Percentiles rank a stretch among this genome's conserved stretches.
phyloP scores from a whole-genome alignment of 2,329 filamentous ascomycete genomes.

The Diaporthe helianthi region DNA sequence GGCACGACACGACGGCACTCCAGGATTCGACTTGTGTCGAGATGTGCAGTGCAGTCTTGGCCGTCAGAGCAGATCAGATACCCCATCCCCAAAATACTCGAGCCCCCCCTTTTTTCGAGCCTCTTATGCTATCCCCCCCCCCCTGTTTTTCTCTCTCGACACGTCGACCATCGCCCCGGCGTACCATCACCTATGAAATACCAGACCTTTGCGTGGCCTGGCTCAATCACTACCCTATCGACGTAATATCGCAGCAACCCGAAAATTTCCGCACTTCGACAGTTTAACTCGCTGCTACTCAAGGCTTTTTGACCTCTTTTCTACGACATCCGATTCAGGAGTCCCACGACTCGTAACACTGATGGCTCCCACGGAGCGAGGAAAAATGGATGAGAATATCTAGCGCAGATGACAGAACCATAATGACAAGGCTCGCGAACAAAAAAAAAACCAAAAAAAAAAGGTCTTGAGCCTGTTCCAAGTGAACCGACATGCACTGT shows the following conservation, averaged over 20 bases:
- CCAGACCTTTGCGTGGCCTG: slow-evolving; percentile 1
- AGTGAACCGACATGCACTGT: slow-evolving; percentile 1
- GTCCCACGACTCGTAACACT: slow-evolving; percentile 18
- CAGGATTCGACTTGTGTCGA: slow-evolving; percentile 23
- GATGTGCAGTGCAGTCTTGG: slow-evolving; percentile 33
- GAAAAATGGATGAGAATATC: slow-evolving; percentile 32
- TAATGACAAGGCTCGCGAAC: slow-evolving; percentile 31
- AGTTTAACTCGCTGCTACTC: slow-evolving; percentile 21
- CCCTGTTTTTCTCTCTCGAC: slow-evolving; percentile 17
- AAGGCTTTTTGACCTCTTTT: slow-evolving; percentile 25
- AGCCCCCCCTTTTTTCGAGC: slow-evolving; percentile 28
- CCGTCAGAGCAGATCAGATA: slow-evolving; percentile 35
- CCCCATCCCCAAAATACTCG: slow-evolving; percentile 30
- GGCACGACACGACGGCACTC: slow-evolving; percentile 31
- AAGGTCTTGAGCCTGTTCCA: background rate
- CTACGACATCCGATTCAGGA: slow-evolving; percentile 24
- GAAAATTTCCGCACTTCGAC: slow-evolving; percentile 29
- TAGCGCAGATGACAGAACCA: slow-evolving; percentile 34
- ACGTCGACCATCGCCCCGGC: slow-evolving; percentile 26
- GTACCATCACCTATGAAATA: slow-evolving; percentile 10
- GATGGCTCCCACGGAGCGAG: slow-evolving; percentile 29
- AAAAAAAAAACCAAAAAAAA: background rate
- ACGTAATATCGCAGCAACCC: slow-evolving; percentile 30
- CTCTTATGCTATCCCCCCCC: slow-evolving; percentile 12
- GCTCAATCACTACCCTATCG: slow-evolving; percentile 30